Conservation (phyloP, 768 basidiomycete genomes). For the Terana coerulea region DNA sequence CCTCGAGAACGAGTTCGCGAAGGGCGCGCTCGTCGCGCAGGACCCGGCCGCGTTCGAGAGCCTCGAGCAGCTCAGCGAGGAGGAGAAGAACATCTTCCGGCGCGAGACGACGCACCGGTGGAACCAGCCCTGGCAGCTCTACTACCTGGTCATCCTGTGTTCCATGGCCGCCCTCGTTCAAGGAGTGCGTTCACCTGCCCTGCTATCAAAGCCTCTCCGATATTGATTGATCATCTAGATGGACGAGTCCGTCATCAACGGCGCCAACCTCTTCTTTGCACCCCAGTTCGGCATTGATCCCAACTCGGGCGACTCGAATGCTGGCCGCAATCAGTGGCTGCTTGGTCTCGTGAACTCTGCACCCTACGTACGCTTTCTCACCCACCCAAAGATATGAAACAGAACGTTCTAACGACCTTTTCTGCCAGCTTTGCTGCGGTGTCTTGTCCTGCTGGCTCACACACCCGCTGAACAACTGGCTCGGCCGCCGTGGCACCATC, state of each 20-base stretch:
- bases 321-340: constrained; percentile 58
- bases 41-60: constrained; percentile 46
- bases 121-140: constrained; percentile 44
- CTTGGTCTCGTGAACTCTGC: constrained; percentile 75
- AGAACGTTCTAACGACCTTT: constrained; percentile 3
- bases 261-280: constrained; percentile 54
- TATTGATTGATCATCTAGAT: constrained; percentile 22
- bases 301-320: constrained; percentile 11
- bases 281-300: constrained; percentile 52
- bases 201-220: constrained; percentile 13
- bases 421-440: constrained; percentile 44
- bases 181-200: constrained; percentile 31
- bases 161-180: constrained; percentile 82
- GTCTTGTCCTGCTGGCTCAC: constrained; percentile 61
- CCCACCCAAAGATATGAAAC: constrained; percentile 9
- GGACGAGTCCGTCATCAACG: constrained; percentile 58
- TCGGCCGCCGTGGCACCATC: constrained; percentile 53
- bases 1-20: constrained; percentile 44
- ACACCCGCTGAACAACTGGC: constrained; percentile 60
- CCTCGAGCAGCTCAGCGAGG: constrained; percentile 37
- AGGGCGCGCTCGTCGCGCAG: constrained; percentile 74
- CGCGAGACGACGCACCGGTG: constrained; percentile 46
- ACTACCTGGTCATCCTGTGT: constrained; percentile 52
- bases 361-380: constrained; percentile 39
- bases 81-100: constrained; percentile 38